phyloP scores from a whole-genome alignment of 305 asterid species.

The Caryopteris hybrid region DNA sequence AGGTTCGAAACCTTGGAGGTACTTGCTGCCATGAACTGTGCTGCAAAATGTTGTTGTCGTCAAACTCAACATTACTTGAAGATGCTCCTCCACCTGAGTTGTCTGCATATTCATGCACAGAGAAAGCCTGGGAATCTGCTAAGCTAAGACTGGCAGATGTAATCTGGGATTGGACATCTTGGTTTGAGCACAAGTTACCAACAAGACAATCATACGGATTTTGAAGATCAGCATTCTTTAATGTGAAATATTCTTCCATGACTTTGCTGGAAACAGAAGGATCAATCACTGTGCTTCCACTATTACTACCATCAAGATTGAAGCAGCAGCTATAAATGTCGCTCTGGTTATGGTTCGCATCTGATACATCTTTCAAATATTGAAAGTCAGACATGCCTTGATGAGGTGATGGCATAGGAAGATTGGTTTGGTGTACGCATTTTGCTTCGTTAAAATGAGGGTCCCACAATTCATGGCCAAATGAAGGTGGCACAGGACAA shows the following conservation, averaged over 20 bases:
- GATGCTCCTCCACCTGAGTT: constrained; percentile 88
- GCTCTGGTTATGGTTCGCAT: constrained; percentile 52
- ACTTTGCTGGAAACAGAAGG: constrained; percentile 72
- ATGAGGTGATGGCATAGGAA: constrained; percentile 32
- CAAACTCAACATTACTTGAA: constrained; percentile 76
- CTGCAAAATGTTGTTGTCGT: constrained; percentile 59
- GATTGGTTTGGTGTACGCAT: constrained; percentile 35
- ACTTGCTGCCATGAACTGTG: constrained; percentile 71
- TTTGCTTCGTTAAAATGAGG: constrained; percentile 42
- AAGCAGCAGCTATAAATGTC: constrained; percentile 79
- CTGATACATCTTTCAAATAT: constrained; percentile 51
- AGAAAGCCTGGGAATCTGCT: constrained; percentile 72
- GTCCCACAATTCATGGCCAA: constrained; percentile 64
- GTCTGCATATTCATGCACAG: constrained; percentile 79
- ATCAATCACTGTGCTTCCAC: constrained; percentile 84
- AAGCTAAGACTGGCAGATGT: constrained; percentile 82
- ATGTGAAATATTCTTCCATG: constrained; percentile 55
- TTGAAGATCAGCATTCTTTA: constrained; percentile 55
- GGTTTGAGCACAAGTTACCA: constrained; percentile 63
- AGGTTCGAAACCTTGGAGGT: constrained; percentile 79
- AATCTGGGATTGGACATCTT: constrained; percentile 89
- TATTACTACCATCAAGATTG: constrained; percentile 65
- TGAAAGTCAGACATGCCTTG: constrained; percentile 47
- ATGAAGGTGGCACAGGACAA: constrained; percentile 28
- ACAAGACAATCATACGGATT: constrained; percentile 62